These are phyloP conservation scores for Aspergillus texensis DNA, from an alignment of 2,329 filamentous ascomycete genomes.

Conservation along the genomic window DNA sequence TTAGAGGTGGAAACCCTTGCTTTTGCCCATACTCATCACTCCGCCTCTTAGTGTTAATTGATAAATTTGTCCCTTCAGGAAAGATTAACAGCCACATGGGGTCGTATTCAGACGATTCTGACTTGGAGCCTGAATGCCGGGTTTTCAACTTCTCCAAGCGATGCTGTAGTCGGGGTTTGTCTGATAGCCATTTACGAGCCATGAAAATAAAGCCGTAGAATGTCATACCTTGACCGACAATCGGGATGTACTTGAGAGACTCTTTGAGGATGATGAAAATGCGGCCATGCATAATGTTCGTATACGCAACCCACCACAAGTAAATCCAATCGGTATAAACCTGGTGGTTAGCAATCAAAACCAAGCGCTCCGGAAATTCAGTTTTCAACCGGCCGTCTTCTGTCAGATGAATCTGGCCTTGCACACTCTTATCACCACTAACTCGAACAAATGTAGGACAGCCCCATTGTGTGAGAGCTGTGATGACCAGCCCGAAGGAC, in stretches of 20 bases:
- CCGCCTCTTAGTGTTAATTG: constrained; percentile 56
- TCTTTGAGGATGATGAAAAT: constrained; percentile 70
- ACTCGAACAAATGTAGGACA: constrained; percentile 64
- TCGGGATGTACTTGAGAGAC: constrained; percentile 63
- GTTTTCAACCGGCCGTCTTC: constrained; percentile 61
- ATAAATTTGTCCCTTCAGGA: constrained; percentile 66
- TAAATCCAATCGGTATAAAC: constrained; percentile 72
- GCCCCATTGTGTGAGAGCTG: constrained; percentile 65
- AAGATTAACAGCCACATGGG: constrained; percentile 71
- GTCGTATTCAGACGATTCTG: constrained; percentile 50
- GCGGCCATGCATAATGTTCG: constrained; percentile 65
- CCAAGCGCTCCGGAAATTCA: constrained; percentile 62
- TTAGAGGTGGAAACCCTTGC: constrained; percentile 59
- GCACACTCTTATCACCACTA: constrained; percentile 63
- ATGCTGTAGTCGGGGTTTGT: constrained; percentile 61
- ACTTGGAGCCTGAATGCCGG: constrained; percentile 51
- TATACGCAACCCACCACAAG: constrained; percentile 69
- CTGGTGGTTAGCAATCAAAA: constrained; percentile 67
- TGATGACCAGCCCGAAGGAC: constrained; percentile 64
- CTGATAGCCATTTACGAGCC: constrained; percentile 63
- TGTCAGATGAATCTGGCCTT: constrained; percentile 59
- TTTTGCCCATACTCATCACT: constrained; percentile 62
- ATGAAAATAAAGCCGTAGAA: constrained; percentile 70
- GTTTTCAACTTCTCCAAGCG: constrained; percentile 60
- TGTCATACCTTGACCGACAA: constrained; percentile 65